These are phyloP conservation scores for Puccinia horiana DNA, from an alignment of 1,284 basidiomycete genomes.

Conservation along the genomic window DNA sequence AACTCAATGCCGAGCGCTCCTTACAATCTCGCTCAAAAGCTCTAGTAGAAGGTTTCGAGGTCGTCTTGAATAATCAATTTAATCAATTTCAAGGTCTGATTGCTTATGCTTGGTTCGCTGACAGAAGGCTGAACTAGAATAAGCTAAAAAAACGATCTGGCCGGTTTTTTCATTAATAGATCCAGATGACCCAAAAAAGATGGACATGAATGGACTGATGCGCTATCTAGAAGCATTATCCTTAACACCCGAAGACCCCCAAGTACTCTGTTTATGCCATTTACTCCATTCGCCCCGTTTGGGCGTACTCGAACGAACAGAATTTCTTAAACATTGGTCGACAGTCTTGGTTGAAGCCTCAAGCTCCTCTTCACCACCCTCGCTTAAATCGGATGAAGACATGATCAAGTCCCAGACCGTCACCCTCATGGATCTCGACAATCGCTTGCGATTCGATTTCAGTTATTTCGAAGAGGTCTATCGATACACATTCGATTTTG, in stretches of 20 bases:
- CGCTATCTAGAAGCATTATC: constrained; percentile 29
- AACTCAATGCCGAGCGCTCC: constrained; percentile 43
- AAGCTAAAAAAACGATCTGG: neutral
- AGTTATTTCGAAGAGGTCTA: constrained; percentile 48
- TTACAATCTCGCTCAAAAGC: constrained; percentile 29
- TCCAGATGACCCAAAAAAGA: constrained; percentile 20
- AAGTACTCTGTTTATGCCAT: constrained; percentile 45
- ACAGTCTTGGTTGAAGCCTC: constrained; percentile 1
- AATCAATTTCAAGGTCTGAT: constrained; percentile 44
- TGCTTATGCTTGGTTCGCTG: neutral
- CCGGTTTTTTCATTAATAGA: neutral
- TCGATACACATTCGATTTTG: constrained; percentile 48
- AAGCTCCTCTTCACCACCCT: neutral
- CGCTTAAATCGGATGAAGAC: neutral
- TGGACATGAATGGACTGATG: constrained; percentile 46
- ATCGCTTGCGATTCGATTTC: constrained; percentile 13
- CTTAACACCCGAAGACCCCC: constrained; percentile 42
- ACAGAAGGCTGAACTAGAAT: neutral
- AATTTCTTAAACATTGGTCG: constrained; percentile 27
- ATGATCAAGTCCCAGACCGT: constrained; percentile 31
- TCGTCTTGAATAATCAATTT: constrained; percentile 31
- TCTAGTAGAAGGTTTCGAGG: constrained; percentile 17
- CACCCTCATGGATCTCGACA: constrained; percentile 29
- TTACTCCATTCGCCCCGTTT: constrained; percentile 32
- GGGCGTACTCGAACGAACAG: constrained; percentile 28